Conservation (phyloP, 805 yeast genomes). For the Scheffersomyces amazonensis region DNA sequence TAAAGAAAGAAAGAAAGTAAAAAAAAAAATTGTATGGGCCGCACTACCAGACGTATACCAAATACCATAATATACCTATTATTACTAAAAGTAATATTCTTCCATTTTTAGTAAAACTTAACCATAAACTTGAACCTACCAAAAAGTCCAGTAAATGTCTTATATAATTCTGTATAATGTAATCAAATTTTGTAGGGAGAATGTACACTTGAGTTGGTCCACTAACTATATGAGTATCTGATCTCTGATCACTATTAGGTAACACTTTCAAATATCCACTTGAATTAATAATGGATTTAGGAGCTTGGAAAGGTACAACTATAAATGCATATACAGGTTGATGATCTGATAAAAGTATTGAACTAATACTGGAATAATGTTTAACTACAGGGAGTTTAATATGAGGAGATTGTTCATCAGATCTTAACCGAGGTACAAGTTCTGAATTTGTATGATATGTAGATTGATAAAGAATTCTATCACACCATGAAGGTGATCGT, state of each 20-base stretch:
- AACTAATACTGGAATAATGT: slow-evolving; percentile 48
- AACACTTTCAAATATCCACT: slow-evolving; percentile 29
- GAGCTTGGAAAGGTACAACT: slow-evolving; percentile 42
- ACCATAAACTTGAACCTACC: slow-evolving; percentile 36
- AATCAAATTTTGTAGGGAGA: slow-evolving; percentile 31
- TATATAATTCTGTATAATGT: slow-evolving; percentile 19
- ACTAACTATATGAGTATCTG: slow-evolving; percentile 21
- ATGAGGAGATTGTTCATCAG: slow-evolving; percentile 1
- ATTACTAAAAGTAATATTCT: slow-evolving; percentile 22
- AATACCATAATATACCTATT: slow-evolving; percentile 6
- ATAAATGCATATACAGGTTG: slow-evolving; percentile 65
- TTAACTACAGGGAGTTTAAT: slow-evolving; percentile 23
- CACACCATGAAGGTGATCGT: slow-evolving; percentile 89
- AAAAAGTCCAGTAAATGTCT: slow-evolving; percentile 23
- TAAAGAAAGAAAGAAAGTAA: too few relatives aligned
- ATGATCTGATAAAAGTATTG: slow-evolving; percentile 68
- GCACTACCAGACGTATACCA: too few relatives aligned
- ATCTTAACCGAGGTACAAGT: neutral
- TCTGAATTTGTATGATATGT: slow-evolving; percentile 24
- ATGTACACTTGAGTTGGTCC: slow-evolving; percentile 42
- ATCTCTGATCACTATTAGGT: slow-evolving; percentile 15
- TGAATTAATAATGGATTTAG: slow-evolving; percentile 27
- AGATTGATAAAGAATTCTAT: slow-evolving; percentile 63
- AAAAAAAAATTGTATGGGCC: too few relatives aligned
- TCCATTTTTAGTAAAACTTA: slow-evolving; percentile 30